A percentile compares a stretch with the other conserved stretches of the same genome.
Evolutionary conservation across 495 filamentous ascomycete species (phyloP).

Genomic region (Aspergillus cristatus): DNA sequence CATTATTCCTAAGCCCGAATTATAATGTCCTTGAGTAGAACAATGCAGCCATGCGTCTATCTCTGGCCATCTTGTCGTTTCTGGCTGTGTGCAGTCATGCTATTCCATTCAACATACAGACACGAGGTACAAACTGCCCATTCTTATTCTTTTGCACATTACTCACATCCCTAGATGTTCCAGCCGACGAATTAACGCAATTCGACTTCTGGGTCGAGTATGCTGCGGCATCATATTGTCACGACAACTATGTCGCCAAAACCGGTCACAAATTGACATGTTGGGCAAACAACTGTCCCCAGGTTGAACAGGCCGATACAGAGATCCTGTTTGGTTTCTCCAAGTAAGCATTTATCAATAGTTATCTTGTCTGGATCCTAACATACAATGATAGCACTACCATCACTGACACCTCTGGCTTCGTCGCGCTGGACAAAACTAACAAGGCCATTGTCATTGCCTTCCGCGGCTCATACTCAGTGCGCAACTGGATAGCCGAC

Average conservation of each 20-base stretch:
- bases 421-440: slow-evolving; percentile 51
- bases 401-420: slow-evolving; percentile 53
- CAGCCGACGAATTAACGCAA: background rate
- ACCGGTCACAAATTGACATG: slow-evolving; percentile 46
- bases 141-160: too few relatives aligned
- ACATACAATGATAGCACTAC: slow-evolving; percentile 36
- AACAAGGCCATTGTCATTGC: slow-evolving; percentile 51
- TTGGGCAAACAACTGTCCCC: slow-evolving; percentile 42
- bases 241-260: slow-evolving; percentile 31
- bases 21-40: too few relatives aligned
- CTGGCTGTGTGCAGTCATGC: too few relatives aligned
- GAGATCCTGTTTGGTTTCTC: slow-evolving; percentile 48
- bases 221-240: slow-evolving; percentile 57
- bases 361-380: slow-evolving; percentile 1
- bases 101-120: too few relatives aligned
- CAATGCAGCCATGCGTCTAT: too few relatives aligned
- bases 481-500: slow-evolving; percentile 60
- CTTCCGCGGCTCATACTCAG: slow-evolving; percentile 54
- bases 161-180: background rate
- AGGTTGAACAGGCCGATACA: slow-evolving; percentile 43
- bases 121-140: background rate
- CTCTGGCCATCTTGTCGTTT: too few relatives aligned
- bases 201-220: slow-evolving; percentile 61
- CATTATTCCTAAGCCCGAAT: too few relatives aligned
- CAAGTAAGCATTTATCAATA: slow-evolving; percentile 32